A percentile compares a stretch with the other conserved stretches of the same genome.
Evolutionary conservation across 108 stramenopile species (phyloP).

Genomic region (Poteriospumella lacustris): DNA sequence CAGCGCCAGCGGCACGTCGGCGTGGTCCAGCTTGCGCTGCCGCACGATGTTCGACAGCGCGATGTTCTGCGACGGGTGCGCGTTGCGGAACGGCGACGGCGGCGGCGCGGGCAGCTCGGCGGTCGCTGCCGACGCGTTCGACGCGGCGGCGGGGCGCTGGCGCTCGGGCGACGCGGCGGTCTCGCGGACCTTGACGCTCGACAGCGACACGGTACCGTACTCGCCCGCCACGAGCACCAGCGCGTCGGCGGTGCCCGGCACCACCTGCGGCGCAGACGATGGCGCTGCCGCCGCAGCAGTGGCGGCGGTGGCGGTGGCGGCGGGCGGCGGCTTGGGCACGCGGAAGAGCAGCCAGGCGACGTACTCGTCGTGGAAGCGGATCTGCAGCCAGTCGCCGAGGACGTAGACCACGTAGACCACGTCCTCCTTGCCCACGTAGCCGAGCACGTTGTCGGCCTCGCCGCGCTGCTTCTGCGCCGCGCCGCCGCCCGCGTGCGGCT

Average conservation of each 20-base stretch:
- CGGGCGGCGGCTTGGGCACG: no score
- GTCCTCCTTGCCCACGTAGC: background rate
- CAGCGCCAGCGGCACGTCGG: background rate
- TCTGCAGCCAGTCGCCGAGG: conserved; percentile 24
- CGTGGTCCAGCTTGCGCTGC: no score
- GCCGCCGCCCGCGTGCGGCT: background rate
- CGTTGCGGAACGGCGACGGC: no score
- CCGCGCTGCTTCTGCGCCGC: background rate
- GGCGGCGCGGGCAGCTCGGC: background rate
- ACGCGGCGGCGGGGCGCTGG: background rate
- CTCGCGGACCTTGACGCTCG: no score
- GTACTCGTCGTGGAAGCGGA: conserved; percentile 11
- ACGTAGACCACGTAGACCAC: no score
- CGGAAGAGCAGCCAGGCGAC: background rate
- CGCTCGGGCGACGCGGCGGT: no score
- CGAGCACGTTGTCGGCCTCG: background rate
- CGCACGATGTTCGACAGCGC: background rate
- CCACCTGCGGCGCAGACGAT: no score
- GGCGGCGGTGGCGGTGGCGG: no score
- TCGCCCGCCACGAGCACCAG: no score
- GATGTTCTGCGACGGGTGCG: background rate
- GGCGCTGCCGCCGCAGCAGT: no score
- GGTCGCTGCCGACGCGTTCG: background rate
- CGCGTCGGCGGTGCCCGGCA: no score
- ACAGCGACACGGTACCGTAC: no score